Evolutionary conservation across 768 basidiomycete genomes (phyloP).

Genomic region (Lentinula detonsa): DNA sequence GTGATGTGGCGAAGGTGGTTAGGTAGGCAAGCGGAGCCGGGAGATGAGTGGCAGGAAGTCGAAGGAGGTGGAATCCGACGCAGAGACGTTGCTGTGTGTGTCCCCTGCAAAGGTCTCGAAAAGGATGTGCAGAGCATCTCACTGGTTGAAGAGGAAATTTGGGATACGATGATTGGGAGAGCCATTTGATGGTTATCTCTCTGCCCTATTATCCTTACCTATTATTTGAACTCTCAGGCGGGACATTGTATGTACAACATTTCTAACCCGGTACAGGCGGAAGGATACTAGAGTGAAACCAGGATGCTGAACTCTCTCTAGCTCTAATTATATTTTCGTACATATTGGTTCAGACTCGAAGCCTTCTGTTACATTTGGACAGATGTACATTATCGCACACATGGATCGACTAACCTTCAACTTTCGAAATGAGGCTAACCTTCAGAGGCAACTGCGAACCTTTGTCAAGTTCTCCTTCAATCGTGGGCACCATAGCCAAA

Average conservation of each 20-base stretch:
- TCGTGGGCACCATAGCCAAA: constrained; percentile 35
- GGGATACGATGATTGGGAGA: neutral
- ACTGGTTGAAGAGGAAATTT: neutral
- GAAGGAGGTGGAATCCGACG: neutral
- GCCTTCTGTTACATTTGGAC: no score
- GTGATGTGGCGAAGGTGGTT: constrained; percentile 2
- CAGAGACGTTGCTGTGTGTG: neutral
- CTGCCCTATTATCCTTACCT: neutral
- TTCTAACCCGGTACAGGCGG: neutral
- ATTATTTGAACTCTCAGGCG: neutral
- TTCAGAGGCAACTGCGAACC: constrained; percentile 33
- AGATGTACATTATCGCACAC: neutral
- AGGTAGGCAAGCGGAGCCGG: neutral
- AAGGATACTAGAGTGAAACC: neutral
- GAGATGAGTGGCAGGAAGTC: constrained; percentile 1
- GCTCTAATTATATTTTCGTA: neutral
- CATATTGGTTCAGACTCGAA: neutral
- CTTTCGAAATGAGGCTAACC: constrained; percentile 12
- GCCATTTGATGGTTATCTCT: neutral
- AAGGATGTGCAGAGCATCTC: neutral
- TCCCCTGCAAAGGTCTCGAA: neutral
- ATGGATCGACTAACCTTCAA: neutral
- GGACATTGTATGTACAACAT: neutral
- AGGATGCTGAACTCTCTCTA: neutral
- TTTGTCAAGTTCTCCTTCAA: constrained; percentile 36